Percentiles rank a stretch among this genome's conserved stretches.
These are phyloP conservation scores for Trichophyton mentagrophytes DNA, from an alignment of 2,329 filamentous ascomycete genomes.

Conservation along the genomic window DNA sequence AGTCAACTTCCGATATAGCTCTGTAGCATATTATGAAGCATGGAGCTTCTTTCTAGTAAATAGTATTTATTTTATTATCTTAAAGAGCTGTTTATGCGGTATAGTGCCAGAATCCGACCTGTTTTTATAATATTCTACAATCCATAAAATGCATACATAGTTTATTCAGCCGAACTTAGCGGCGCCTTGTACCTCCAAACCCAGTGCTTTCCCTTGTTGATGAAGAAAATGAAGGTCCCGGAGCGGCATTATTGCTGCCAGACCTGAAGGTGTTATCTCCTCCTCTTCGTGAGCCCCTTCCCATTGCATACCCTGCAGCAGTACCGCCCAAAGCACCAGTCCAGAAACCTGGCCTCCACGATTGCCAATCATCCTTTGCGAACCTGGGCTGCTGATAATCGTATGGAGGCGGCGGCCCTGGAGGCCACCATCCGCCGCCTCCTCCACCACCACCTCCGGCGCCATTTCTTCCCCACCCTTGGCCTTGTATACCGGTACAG, in stretches of 20 bases:
- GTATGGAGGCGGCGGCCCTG: slow-evolving; percentile 27
- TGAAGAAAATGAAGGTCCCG: slow-evolving; percentile 7
- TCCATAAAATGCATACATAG: background rate
- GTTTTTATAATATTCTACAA: background rate
- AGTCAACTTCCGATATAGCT: too few species aligned
- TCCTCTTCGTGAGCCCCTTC: slow-evolving; percentile 10
- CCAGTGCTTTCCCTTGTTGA: slow-evolving; percentile 11
- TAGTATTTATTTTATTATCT: background rate
- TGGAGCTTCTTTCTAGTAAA: background rate
- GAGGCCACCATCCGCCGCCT: slow-evolving; percentile 14
- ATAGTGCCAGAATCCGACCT: background rate
- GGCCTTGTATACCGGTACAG: background rate
- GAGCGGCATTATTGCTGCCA: slow-evolving; percentile 2
- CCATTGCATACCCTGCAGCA: slow-evolving; percentile 31
- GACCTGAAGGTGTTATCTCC: slow-evolving; percentile 1
- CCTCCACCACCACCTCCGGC: slow-evolving; percentile 8
- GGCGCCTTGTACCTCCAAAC: slow-evolving; percentile 12
- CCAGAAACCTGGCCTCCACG: slow-evolving; percentile 38
- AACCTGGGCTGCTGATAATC: slow-evolving; percentile 26
- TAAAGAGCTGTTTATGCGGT: background rate
- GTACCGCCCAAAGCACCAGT: slow-evolving; percentile 32
- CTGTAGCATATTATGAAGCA: background rate
- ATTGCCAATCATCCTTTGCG: slow-evolving; percentile 12
- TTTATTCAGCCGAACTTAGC: background rate
- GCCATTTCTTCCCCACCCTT: slow-evolving; percentile 39